Percentiles rank a stretch among this genome's conserved stretches.
Evolutionary conservation across 176 grass and related monocot species (phyloP).

Genomic region (Cenchrus americanus): DNA sequence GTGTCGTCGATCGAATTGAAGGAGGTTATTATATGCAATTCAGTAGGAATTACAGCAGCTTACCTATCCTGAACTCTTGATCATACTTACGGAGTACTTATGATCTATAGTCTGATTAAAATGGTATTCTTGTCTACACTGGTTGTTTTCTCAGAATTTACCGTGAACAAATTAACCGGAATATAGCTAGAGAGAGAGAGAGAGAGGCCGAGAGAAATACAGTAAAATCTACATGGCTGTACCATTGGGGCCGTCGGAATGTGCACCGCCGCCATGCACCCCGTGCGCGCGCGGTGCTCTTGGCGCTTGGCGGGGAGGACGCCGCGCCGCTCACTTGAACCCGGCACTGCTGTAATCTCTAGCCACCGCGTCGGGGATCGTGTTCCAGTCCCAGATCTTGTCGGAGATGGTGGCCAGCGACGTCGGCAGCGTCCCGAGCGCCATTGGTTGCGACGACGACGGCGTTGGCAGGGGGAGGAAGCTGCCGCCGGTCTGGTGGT

Average conservation of each 20-base stretch:
- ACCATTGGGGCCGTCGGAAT: conserved; percentile 28
- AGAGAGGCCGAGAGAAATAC: background rate
- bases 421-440: conserved; percentile 52
- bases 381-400: conserved; percentile 95
- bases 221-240: conserved; percentile 18
- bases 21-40: conserved; percentile 48
- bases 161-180: conserved; percentile 18
- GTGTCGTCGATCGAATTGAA: background rate
- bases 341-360: conserved; percentile 57
- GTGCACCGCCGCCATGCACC: background rate
- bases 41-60: conserved; percentile 48
- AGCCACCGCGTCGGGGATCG: conserved; percentile 49
- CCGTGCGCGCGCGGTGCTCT: background rate
- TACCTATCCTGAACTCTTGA: conserved; percentile 39
- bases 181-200: background rate
- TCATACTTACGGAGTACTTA: background rate
- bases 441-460: conserved; percentile 26
- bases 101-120: conserved; percentile 32
- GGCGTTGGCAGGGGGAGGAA: conserved; percentile 38
- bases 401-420: conserved; percentile 67
- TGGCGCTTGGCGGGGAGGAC: conserved; percentile 6
- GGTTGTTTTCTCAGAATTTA: conserved; percentile 42
- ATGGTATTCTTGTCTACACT: conserved; percentile 39
- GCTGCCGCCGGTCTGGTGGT: conserved; percentile 23
- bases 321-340: conserved; percentile 63